These are phyloP conservation scores for Neofusicoccum umdonicola DNA, from an alignment of 2,329 filamentous ascomycete genomes.

Conservation along the genomic window DNA sequence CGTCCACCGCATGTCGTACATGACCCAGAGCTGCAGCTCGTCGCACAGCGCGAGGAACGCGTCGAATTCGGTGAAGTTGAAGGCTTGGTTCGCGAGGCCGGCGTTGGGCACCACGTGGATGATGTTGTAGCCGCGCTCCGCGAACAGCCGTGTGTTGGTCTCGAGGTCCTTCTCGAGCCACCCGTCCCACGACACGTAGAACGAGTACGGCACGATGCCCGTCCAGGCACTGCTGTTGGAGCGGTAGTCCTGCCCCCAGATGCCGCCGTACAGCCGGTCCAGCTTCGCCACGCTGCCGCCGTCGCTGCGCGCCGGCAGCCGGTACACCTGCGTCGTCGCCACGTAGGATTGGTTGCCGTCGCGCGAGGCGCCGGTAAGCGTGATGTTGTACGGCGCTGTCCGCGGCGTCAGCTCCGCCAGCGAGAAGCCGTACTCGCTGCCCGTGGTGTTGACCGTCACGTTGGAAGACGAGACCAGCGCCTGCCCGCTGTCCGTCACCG, in stretches of 20 bases:
- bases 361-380: conserved; percentile 31
- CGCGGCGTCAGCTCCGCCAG: conserved; percentile 29
- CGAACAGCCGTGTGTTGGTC: not conserved
- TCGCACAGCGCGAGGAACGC: conserved; percentile 45
- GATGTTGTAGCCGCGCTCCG: conserved; percentile 44
- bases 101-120: conserved; percentile 43
- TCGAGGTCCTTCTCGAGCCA: conserved; percentile 24
- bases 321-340: conserved; percentile 37
- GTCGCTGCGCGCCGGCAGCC: conserved; percentile 42
- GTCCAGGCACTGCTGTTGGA: conserved; percentile 32
- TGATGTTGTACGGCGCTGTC: conserved; percentile 38
- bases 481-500: conserved; percentile 21
- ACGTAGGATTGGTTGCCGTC: conserved; percentile 35
- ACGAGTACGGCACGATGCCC: conserved; percentile 47
- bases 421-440: conserved; percentile 37
- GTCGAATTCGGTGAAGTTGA: conserved; percentile 39
- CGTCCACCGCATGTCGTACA: conserved; percentile 47
- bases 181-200: conserved; percentile 45
- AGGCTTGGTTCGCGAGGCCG: conserved; percentile 39
- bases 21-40: conserved; percentile 44
- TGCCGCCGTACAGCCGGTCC: conserved; percentile 47
- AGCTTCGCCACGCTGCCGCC: conserved; percentile 48
- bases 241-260: conserved; percentile 32
- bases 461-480: conserved; percentile 27
- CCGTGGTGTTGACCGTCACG: conserved; percentile 38